These are phyloP conservation scores for Mycena chlorophos DNA, from an alignment of 768 basidiomycete genomes.

Conservation along the genomic window DNA sequence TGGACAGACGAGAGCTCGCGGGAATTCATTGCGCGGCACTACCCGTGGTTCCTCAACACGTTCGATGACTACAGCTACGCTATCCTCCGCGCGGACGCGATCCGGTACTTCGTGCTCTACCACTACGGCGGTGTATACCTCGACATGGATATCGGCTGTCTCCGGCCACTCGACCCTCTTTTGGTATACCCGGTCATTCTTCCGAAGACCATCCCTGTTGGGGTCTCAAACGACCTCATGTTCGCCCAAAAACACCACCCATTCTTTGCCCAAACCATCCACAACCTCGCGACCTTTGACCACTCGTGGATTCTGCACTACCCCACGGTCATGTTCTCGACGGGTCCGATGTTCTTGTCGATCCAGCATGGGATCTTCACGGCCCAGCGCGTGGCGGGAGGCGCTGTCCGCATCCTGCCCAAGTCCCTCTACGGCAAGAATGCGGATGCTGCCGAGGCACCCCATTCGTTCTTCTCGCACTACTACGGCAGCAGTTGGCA, in stretches of 20 bases:
- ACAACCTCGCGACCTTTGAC: constrained; percentile 88
- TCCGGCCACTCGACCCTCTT: constrained; percentile 82
- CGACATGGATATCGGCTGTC: constrained; percentile 95
- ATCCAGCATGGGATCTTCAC: constrained; percentile 89
- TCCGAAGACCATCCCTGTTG: constrained; percentile 94
- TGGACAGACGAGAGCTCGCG: constrained; percentile 95
- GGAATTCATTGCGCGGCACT: constrained; percentile 84
- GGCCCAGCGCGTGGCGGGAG: constrained; percentile 59
- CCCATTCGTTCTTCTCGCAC: constrained; percentile 93
- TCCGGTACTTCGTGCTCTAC: constrained; percentile 97
- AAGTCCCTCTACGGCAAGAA: constrained; percentile 98
- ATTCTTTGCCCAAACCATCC: constrained; percentile 90
- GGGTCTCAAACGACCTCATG: constrained; percentile 97
- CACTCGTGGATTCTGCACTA: constrained; percentile 95
- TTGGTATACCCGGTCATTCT: constrained; percentile 85
- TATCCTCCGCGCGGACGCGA: constrained; percentile 95
- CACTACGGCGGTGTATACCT: constrained; percentile 95
- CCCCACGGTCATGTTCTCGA: constrained; percentile 99
- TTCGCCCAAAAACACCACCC: constrained; percentile 83
- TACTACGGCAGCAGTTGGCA: constrained; percentile 99
- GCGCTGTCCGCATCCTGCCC: constrained; percentile 87
- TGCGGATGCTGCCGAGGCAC: constrained; percentile 76
- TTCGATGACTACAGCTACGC: constrained; percentile 89
- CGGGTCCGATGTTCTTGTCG: constrained; percentile 98
- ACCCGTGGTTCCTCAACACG: constrained; percentile 91